Percentiles rank a stretch among this genome's conserved stretches.
Evolutionary conservation across 176 grass and related monocot species (phyloP).

Genomic region (Phoenix roebelenii): DNA sequence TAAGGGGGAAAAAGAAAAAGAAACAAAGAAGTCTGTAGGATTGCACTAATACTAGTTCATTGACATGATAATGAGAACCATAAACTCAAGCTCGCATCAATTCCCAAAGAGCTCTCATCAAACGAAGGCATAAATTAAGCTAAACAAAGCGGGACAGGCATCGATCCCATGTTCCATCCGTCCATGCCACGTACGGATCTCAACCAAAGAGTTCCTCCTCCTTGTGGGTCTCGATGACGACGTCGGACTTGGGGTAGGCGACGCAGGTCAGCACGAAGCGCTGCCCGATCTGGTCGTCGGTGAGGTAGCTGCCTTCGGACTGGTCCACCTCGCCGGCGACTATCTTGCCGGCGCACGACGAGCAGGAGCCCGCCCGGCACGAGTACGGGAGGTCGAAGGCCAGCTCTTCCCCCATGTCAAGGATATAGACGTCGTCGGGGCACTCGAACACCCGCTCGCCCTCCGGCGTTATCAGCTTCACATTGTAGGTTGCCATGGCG

Average conservation of each 20-base stretch:
- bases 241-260: conserved; percentile 57
- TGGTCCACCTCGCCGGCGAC: conserved; percentile 53
- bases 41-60: no score
- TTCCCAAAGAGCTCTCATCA: no score
- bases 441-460: conserved; percentile 22
- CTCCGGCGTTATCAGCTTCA: conserved; percentile 23
- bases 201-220: conserved; percentile 54
- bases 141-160: no score
- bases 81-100: no score
- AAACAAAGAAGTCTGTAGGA: no score
- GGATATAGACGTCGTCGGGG: conserved; percentile 53
- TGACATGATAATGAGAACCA: no score
- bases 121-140: no score
- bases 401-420: conserved; percentile 53
- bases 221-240: conserved; percentile 86
- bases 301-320: conserved; percentile 63
- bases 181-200: no score
- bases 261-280: conserved; percentile 65
- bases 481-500: conserved; percentile 49
- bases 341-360: conserved; percentile 64
- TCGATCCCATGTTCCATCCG: no score
- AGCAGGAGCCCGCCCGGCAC: conserved; percentile 61
- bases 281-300: conserved; percentile 41
- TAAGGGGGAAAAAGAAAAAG: no score
- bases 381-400: conserved; percentile 69